Evolutionary conservation across 2,329 filamentous ascomycete species (phyloP).

Genomic region (Xylariaceae sp.): DNA sequence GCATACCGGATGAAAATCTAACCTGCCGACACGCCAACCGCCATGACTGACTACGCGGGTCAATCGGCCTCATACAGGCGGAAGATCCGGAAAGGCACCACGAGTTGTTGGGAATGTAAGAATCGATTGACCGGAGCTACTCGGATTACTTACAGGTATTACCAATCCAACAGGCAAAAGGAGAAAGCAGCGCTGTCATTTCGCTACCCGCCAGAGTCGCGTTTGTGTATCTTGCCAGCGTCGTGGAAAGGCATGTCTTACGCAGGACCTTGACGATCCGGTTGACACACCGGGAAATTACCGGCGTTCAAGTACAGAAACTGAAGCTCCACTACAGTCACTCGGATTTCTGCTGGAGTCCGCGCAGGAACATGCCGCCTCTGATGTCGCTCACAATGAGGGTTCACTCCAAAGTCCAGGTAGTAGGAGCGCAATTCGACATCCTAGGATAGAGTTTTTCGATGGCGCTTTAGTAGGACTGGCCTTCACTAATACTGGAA

Average conservation of each 20-base stretch:
- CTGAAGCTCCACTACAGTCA: neutral
- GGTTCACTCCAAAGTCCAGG: no score
- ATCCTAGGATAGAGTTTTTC: no score
- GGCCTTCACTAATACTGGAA: no score
- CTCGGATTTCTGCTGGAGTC: neutral
- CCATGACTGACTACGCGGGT: neutral
- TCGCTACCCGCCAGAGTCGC: neutral
- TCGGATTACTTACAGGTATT: neutral
- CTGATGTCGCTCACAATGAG: no score
- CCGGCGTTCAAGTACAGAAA: neutral
- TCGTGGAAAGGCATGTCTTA: neutral
- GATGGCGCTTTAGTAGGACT: no score
- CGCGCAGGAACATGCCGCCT: no score
- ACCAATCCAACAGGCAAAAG: neutral
- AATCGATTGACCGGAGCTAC: neutral
- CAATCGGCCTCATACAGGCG: neutral
- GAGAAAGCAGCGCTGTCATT: neutral
- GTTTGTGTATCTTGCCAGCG: neutral
- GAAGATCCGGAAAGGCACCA: neutral
- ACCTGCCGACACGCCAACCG: neutral
- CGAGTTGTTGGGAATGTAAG: neutral
- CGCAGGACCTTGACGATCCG: neutral
- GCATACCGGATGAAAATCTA: no score
- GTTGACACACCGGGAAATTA: neutral
- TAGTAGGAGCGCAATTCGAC: no score